A percentile compares a stretch with the other conserved stretches of the same genome.
Conservation (phyloP, 352 stramenopile species). For the Saprolegnia parasitica region DNA sequence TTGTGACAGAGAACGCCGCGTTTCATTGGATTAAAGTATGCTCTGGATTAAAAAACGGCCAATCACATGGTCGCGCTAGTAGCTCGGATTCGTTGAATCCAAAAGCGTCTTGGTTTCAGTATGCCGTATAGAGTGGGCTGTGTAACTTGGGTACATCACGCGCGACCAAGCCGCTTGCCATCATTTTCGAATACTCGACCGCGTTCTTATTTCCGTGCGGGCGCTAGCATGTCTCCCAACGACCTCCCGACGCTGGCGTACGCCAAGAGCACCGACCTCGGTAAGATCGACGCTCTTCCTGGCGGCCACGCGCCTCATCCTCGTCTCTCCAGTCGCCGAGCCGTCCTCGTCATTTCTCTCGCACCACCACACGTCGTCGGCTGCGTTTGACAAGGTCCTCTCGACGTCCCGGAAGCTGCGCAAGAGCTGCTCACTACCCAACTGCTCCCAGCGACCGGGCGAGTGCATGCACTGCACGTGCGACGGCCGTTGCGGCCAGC, state of each 20-base stretch:
- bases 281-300: background rate
- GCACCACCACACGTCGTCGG: background rate
- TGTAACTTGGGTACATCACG: background rate
- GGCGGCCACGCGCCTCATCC: background rate
- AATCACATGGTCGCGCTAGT: constrained; percentile 13
- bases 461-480: constrained; percentile 83
- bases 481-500: constrained; percentile 59
- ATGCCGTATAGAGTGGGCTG: background rate
- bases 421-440: constrained; percentile 65
- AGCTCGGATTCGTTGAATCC: constrained; percentile 14
- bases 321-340: background rate
- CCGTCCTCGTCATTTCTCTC: background rate
- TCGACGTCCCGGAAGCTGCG: constrained; percentile 47
- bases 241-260: background rate
- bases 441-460: constrained; percentile 45
- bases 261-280: background rate
- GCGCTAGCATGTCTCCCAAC: background rate
- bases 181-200: constrained; percentile 18
- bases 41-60: background rate
- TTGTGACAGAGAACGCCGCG: too few relatives aligned
- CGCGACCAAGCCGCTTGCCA: constrained; percentile 7
- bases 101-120: background rate
- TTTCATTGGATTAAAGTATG: background rate
- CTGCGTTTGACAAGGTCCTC: constrained; percentile 26
- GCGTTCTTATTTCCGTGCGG: background rate